Percentiles rank a stretch among this genome's conserved stretches.
Conservation (phyloP, 225 moss, liverwort and hornwort species). For the Climacium dendroides region DNA sequence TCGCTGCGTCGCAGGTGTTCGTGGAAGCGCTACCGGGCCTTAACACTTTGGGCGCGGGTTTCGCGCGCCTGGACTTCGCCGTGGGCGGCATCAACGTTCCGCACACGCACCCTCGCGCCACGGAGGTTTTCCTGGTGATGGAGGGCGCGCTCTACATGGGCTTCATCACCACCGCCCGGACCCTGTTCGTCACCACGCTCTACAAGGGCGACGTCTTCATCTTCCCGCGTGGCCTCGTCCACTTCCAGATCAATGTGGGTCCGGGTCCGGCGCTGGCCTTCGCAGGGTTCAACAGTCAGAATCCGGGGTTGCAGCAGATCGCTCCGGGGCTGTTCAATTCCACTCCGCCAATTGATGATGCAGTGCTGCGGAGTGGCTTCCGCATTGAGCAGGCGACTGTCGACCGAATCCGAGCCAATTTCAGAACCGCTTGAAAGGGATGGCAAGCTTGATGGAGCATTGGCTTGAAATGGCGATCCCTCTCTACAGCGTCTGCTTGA, state of each 20-base stretch:
- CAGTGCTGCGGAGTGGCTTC: constrained; percentile 14
- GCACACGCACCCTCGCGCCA: constrained; percentile 43
- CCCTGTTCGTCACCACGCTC: constrained; percentile 18
- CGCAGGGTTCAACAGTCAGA: constrained; percentile 28
- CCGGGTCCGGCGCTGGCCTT: neutral
- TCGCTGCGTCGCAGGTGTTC: neutral
- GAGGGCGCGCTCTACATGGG: constrained; percentile 37
- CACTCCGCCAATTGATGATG: constrained; percentile 5
- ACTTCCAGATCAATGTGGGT: constrained; percentile 41
- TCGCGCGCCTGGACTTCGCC: constrained; percentile 25
- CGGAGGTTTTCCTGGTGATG: constrained; percentile 35
- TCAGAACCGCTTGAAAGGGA: neutral
- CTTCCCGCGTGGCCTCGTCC: constrained; percentile 43
- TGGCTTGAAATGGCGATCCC: neutral
- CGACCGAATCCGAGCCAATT: neutral
- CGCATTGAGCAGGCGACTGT: neutral
- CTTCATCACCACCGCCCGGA: constrained; percentile 27
- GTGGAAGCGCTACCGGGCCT: constrained; percentile 19
- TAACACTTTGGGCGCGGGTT: constrained; percentile 11
- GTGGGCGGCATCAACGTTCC: constrained; percentile 24
- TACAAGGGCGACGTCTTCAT: constrained; percentile 44
- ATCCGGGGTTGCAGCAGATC: constrained; percentile 25
- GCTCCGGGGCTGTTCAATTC: constrained; percentile 9
- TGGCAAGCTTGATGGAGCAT: neutral
- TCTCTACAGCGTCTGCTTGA: too few species aligned